Conservation (phyloP, 768 basidiomycete genomes). For the Sporobolomyces roseus region DNA sequence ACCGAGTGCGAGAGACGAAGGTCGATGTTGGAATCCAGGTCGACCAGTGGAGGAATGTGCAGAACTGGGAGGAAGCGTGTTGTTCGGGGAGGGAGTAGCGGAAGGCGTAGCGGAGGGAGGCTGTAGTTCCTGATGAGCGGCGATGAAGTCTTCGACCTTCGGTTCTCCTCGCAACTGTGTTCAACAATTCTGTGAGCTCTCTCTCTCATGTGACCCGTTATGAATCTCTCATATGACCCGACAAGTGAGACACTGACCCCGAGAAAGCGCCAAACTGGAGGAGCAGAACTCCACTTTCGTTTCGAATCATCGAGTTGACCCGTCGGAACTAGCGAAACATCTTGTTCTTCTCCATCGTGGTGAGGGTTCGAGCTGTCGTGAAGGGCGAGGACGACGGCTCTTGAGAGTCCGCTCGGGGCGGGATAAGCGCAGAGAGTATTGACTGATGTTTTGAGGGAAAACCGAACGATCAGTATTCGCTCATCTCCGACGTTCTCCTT, state of each 20-base stretch:
- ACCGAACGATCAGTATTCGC: too few relatives aligned
- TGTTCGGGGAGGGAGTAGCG: too few relatives aligned
- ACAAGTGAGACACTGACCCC: constrained; percentile 7
- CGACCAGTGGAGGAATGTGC: background rate
- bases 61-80: background rate
- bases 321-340: constrained; percentile 32
- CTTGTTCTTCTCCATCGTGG: background rate
- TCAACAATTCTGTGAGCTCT: background rate
- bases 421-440: constrained; percentile 33
- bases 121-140: constrained; percentile 19
- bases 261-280: constrained; percentile 41
- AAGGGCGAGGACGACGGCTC: constrained; percentile 25
- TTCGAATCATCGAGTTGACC: constrained; percentile 18
- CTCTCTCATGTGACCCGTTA: background rate
- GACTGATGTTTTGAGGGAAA: too few relatives aligned
- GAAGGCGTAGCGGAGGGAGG: too few relatives aligned
- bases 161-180: constrained; percentile 17
- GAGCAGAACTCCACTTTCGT: constrained; percentile 18
- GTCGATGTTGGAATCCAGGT: constrained; percentile 5
- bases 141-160: constrained; percentile 19
- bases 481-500: too few relatives aligned
- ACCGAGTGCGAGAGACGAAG: constrained; percentile 18
- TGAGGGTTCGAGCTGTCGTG: constrained; percentile 9
- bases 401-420: constrained; percentile 6
- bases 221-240: background rate